These are phyloP conservation scores for Coleophoma crateriformis DNA, from an alignment of 2,329 filamentous ascomycete species.

Conservation along the genomic window DNA sequence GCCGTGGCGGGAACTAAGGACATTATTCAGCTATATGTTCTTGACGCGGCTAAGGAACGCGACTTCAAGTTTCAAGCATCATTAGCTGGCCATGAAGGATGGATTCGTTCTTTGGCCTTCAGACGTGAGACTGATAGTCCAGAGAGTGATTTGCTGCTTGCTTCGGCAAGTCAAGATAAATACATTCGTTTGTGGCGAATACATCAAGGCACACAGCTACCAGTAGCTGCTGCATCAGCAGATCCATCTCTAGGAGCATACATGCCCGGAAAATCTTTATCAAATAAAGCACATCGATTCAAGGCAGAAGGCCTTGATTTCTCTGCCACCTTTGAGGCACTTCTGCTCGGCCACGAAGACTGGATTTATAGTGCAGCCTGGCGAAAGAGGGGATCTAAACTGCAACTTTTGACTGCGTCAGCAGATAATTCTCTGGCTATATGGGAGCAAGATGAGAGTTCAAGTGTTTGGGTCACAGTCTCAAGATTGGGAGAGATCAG, in stretches of 20 bases:
- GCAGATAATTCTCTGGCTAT: slow-evolving; percentile 93
- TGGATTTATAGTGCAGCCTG: slow-evolving; percentile 83
- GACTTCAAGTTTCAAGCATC: slow-evolving; percentile 70
- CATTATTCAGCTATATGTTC: slow-evolving; percentile 73
- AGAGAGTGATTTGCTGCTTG: slow-evolving; percentile 69
- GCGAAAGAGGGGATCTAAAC: slow-evolving; percentile 31
- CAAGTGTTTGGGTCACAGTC: slow-evolving; percentile 86
- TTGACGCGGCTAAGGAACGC: slow-evolving; percentile 33
- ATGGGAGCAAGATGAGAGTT: slow-evolving; percentile 79
- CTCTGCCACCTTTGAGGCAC: slow-evolving; percentile 85
- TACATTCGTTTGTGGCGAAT: slow-evolving; percentile 93
- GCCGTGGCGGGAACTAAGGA: slow-evolving; percentile 83
- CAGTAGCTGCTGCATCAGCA: slow-evolving; percentile 46
- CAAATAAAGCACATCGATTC: slow-evolving; percentile 85
- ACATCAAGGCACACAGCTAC: slow-evolving; percentile 62
- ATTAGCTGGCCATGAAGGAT: slow-evolving; percentile 86
- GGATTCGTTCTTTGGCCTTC: slow-evolving; percentile 85
- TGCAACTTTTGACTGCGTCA: slow-evolving; percentile 81
- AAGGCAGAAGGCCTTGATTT: slow-evolving; percentile 55
- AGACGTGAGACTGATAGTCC: slow-evolving; percentile 50
- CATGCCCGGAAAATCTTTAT: slow-evolving; percentile 64
- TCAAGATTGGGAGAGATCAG: slow-evolving; percentile 90
- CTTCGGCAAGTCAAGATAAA: slow-evolving; percentile 95
- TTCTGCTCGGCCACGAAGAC: slow-evolving; percentile 92
- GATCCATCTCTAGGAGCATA: slow-evolving; percentile 55